Evolutionary conservation across 2,329 filamentous ascomycete genomes (phyloP).

Genomic region (Colletotrichum sp.): DNA sequence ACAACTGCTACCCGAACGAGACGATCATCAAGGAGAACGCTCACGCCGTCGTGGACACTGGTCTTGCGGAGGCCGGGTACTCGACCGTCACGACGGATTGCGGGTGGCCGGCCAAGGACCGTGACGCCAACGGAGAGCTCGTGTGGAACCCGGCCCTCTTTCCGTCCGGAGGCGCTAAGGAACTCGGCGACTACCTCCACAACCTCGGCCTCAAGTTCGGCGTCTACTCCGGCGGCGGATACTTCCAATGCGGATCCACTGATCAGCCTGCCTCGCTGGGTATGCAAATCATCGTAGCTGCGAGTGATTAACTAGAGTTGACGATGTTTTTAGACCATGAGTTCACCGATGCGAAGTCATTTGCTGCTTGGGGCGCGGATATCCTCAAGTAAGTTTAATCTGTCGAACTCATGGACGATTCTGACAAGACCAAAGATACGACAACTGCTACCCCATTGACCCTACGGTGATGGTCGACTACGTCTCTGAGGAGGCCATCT

Average conservation of each 20-base stretch:
- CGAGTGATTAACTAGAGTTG: not conserved
- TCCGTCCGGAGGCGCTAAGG: conserved; percentile 52
- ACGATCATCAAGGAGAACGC: conserved; percentile 55
- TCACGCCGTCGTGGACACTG: conserved; percentile 56
- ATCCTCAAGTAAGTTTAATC: conserved; percentile 51
- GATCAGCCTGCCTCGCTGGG: conserved; percentile 49
- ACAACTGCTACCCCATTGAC: conserved; percentile 53
- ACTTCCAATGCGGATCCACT: conserved; percentile 47
- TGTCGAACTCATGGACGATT: rapidly evolving
- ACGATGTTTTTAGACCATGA: conserved; percentile 37
- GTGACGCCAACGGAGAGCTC: conserved; percentile 48
- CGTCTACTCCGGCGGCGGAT: conserved; percentile 57
- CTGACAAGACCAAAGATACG: conserved; percentile 37
- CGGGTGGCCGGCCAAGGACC: conserved; percentile 53
- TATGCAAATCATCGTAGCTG: conserved; percentile 22
- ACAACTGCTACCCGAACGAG: conserved; percentile 54
- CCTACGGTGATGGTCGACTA: conserved; percentile 47
- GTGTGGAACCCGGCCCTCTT: conserved; percentile 56
- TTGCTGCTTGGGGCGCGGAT: conserved; percentile 50
- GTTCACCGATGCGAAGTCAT: conserved; percentile 43
- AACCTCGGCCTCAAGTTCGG: conserved; percentile 54
- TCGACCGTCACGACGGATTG: conserved; percentile 62
- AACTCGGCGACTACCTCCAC: conserved; percentile 54
- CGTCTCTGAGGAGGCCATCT: conserved; percentile 40
- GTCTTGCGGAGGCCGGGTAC: conserved; percentile 59